Evolutionary conservation across 1,284 basidiomycete genomes (phyloP), one percentile per base, ranked within the genome.

Genomic region (Amylostereum areolatum): DNA sequence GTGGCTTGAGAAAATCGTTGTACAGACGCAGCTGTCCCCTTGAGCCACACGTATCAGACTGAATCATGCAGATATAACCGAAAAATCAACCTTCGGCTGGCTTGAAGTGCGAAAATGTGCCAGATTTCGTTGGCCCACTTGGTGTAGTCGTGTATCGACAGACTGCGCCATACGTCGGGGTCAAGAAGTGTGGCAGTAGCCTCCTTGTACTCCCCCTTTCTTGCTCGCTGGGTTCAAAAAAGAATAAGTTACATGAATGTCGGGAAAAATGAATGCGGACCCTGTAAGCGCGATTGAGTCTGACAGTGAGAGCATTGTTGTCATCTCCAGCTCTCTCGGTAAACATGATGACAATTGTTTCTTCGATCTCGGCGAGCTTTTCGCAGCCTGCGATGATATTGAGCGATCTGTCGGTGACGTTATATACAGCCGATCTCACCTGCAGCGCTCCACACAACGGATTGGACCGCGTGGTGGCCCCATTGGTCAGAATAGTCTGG

Each of bases 111-210:
- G 34, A 91, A 69, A 49, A 87, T 77, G 57, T 85, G 78, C 88
- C 89, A 91, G 34, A 90, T 74, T 59, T 85, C 78, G 48, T 74
- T 70, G 11, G 83, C 81, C 88, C 88, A 91, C 34, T 73, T 65
- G 30, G 70, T 67, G 62, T 86, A 86, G 61, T 86, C 83, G 37
- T 74, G 67, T 24, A 87, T 61, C 8, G 73, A 70, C 43, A 91
- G 66, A 5, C 83, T 79, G 4, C 73, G 69, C 88, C 89, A 91
- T 12, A 83, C 77, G 35, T 74, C 69, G 2, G 87, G 81, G 48
- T 85, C 78, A 10, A 91, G 66, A 18, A 91, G 71, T 35, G 76
- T 68, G n/a, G 76, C 66, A 34, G 90, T 65, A 3, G 81, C 79
- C 52, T 77, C 71, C 45, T 76, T 67, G 61, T 86, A 86, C 11